Evolutionary conservation across 345 rosid genomes (phyloP).

Genomic region (Gossypium longicalyx): DNA sequence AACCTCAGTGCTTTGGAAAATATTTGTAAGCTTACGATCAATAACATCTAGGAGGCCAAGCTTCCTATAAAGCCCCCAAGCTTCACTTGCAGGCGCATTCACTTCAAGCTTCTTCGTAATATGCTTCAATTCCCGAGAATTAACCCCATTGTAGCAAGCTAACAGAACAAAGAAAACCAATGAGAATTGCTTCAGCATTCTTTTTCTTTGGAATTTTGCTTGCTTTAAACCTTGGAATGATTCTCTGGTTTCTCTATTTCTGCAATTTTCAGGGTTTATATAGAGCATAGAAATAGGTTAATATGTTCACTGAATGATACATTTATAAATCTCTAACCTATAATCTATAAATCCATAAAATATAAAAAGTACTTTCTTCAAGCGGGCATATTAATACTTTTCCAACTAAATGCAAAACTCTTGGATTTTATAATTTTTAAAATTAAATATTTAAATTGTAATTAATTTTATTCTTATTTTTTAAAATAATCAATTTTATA

Average conservation of each 20-base stretch:
- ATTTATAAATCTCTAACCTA: no score
- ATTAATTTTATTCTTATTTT: no score
- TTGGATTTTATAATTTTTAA: no score
- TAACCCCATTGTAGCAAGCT: not conserved
- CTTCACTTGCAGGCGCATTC: conserved; percentile 1
- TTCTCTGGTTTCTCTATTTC: not conserved
- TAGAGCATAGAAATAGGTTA: not conserved
- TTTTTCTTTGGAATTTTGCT: no score
- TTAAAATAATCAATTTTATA: no score
- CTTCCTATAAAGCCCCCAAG: not conserved
- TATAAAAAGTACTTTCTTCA: no score
- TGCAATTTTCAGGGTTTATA: not conserved
- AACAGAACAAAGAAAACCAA: not conserved
- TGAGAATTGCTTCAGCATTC: not conserved
- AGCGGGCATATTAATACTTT: no score
- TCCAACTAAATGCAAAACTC: no score
- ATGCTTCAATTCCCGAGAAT: not conserved
- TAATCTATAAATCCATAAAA: no score
- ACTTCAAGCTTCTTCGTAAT: not conserved
- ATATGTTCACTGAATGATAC: no score
- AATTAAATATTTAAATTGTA: no score
- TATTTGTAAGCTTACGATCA: not conserved
- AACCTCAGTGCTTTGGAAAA: not conserved
- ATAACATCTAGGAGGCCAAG: not conserved
- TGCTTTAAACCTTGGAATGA: not conserved